Percentiles rank a stretch among this genome's conserved stretches.
These are phyloP conservation scores for Lodderomyces parapsilosis DNA, from an alignment of 1,139 yeast genomes.

Conservation along the genomic window DNA sequence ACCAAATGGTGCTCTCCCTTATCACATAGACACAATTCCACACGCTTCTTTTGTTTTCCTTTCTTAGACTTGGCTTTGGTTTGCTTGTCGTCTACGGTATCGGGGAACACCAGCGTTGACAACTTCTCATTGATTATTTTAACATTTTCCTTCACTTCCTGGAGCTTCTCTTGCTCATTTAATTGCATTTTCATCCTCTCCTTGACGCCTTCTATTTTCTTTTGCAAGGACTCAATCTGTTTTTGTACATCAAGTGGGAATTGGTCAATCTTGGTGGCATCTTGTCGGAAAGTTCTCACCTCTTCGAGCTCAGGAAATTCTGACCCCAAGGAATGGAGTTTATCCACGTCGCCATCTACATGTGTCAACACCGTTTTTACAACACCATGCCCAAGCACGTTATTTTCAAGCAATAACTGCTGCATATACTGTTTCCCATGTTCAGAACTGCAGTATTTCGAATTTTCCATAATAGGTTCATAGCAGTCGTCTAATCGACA, in stretches of 20 bases:
- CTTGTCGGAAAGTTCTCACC: slow-evolving; percentile 27
- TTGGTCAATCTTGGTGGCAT: slow-evolving; percentile 26
- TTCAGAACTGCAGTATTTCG: slow-evolving; percentile 74
- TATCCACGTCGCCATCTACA: slow-evolving; percentile 12
- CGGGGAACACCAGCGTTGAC: slow-evolving; percentile 16
- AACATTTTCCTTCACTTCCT: slow-evolving; percentile 33
- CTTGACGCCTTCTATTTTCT: slow-evolving; percentile 22
- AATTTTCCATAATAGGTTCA: slow-evolving; percentile 50
- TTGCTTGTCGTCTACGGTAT: slow-evolving; percentile 10
- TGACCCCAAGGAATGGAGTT: slow-evolving; percentile 24
- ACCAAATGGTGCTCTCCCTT: slow-evolving; percentile 16
- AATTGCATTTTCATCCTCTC: slow-evolving; percentile 20
- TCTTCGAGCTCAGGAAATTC: slow-evolving; percentile 41
- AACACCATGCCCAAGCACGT: slow-evolving; percentile 17
- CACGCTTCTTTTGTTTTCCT: slow-evolving; percentile 28
- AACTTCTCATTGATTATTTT: slow-evolving; percentile 38
- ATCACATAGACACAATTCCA: slow-evolving; percentile 36
- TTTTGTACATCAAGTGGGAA: slow-evolving; percentile 32
- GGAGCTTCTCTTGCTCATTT: slow-evolving; percentile 22
- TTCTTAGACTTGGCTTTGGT: slow-evolving; percentile 16
- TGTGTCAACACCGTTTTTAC: slow-evolving; percentile 19
- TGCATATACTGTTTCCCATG: slow-evolving; percentile 67
- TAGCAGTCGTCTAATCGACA: slow-evolving; percentile 65
- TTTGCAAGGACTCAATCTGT: slow-evolving; percentile 20
- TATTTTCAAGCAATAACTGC: slow-evolving; percentile 19